phyloP scores from a whole-genome alignment of 306 rosid genomes.

The Trifolium fragiferum region DNA sequence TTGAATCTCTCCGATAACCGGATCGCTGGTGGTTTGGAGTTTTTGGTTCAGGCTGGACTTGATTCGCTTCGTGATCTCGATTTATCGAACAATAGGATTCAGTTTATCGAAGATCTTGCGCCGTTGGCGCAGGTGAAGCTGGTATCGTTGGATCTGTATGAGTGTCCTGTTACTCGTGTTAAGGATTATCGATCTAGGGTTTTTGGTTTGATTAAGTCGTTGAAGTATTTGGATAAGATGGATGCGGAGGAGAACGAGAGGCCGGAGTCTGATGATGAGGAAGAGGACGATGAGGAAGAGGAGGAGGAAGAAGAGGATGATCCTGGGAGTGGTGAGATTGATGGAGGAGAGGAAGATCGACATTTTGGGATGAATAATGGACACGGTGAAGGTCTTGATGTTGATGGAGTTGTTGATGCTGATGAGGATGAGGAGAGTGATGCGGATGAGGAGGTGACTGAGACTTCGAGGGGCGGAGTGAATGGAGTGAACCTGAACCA shows the following conservation, averaged over 20 bases:
- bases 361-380: slow-evolving; percentile 60
- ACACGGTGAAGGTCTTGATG: slow-evolving; percentile 65
- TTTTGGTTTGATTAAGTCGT: slow-evolving; percentile 81
- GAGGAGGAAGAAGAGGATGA: slow-evolving; percentile 70
- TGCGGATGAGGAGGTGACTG: slow-evolving; percentile 88
- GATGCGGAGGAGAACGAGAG: slow-evolving; percentile 93
- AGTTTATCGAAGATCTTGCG: slow-evolving; percentile 78
- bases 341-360: slow-evolving; percentile 79
- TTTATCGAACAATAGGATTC: slow-evolving; percentile 88
- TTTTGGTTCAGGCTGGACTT: slow-evolving; percentile 76
- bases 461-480: slow-evolving; percentile 53
- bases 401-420: slow-evolving; percentile 78
- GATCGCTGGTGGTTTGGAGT: slow-evolving; percentile 82
- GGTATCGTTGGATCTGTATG: slow-evolving; percentile 87
- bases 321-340: slow-evolving; percentile 90
- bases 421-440: slow-evolving; percentile 93
- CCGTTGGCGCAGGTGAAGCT: slow-evolving; percentile 88
- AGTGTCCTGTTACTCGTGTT: slow-evolving; percentile 86
- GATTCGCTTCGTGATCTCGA: slow-evolving; percentile 85
- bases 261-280: slow-evolving; percentile 87
- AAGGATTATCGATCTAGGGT: slow-evolving; percentile 99
- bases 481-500: slow-evolving; percentile 52
- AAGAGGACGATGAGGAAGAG: slow-evolving; percentile 53
- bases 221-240: slow-evolving; percentile 90
- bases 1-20: slow-evolving; percentile 84